Conservation (phyloP, 768 basidiomycete genomes). For the Amanita pseudoporphyria region DNA sequence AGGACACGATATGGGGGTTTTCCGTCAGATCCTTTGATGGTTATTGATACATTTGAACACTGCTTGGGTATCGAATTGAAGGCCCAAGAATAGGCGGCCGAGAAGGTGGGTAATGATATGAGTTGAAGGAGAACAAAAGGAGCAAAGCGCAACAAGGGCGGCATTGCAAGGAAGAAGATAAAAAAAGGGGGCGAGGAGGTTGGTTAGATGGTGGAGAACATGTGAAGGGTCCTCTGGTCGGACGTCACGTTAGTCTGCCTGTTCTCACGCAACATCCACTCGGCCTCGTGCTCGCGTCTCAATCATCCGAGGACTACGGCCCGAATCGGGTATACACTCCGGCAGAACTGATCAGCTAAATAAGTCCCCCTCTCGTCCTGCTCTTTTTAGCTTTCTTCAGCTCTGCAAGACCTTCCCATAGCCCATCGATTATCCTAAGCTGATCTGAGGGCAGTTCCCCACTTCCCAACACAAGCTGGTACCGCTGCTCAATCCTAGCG, state of each 20-base stretch:
- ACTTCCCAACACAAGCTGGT: slow-evolving; percentile 4
- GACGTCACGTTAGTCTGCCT: background rate
- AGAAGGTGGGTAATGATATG: slow-evolving; percentile 18
- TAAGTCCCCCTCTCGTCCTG: background rate
- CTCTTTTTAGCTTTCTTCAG: background rate
- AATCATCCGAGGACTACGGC: background rate
- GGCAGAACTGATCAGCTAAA: background rate
- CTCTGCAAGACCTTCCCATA: background rate
- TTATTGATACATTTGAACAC: slow-evolving; percentile 53
- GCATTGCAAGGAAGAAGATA: slow-evolving; percentile 8
- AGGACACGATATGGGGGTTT: slow-evolving; percentile 59
- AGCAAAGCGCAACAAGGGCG: background rate
- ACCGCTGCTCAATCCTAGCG: background rate
- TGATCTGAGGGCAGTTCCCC: slow-evolving; percentile 1
- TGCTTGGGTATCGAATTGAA: slow-evolving; percentile 45
- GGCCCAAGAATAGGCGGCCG: slow-evolving; percentile 35
- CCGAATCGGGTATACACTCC: background rate
- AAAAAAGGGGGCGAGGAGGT: slow-evolving; percentile 5
- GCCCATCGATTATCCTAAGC: background rate
- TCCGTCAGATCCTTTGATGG: slow-evolving; percentile 47
- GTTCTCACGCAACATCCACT: no score
- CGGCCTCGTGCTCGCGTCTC: background rate
- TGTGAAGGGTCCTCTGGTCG: background rate
- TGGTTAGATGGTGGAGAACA: background rate
- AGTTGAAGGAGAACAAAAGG: slow-evolving; percentile 16